These are phyloP conservation scores for Nitzschia sp. DNA, from an alignment of 108 stramenopile species.

Conservation along the genomic window DNA sequence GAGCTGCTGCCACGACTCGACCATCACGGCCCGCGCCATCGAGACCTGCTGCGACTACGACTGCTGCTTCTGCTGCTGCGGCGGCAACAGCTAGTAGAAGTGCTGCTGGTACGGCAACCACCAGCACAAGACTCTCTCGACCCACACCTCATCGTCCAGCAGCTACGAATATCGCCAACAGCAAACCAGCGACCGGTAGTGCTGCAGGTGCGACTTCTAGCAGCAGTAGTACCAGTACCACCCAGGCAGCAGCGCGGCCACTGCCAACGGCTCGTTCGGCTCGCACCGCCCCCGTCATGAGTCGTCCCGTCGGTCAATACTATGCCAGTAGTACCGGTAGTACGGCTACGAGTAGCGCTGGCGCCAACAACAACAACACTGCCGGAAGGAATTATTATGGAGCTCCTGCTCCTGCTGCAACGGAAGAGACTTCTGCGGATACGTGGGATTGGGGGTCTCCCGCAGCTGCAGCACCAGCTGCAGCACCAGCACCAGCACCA, in stretches of 20 bases:
- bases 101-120: neutral
- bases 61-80: neutral
- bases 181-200: neutral
- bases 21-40: too few relatives aligned
- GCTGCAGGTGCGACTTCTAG: neutral
- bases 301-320: slow-evolving; percentile 30
- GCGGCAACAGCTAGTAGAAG: neutral
- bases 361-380: neutral
- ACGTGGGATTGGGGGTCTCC: slow-evolving; percentile 30
- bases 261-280: neutral
- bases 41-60: neutral
- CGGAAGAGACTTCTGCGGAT: neutral
- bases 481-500: neutral
- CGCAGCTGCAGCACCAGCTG: neutral
- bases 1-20: too few relatives aligned
- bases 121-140: neutral
- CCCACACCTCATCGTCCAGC: neutral
- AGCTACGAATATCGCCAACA: neutral
- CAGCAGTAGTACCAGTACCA: neutral
- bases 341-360: neutral
- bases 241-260: neutral
- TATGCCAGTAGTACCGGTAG: slow-evolving; percentile 8
- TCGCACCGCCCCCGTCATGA: slow-evolving; percentile 16
- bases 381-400: neutral
- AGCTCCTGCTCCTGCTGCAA: neutral